These are phyloP conservation scores for Globisporangium heterothallicum DNA, from an alignment of 352 stramenopile genomes.

Conservation along the genomic window DNA sequence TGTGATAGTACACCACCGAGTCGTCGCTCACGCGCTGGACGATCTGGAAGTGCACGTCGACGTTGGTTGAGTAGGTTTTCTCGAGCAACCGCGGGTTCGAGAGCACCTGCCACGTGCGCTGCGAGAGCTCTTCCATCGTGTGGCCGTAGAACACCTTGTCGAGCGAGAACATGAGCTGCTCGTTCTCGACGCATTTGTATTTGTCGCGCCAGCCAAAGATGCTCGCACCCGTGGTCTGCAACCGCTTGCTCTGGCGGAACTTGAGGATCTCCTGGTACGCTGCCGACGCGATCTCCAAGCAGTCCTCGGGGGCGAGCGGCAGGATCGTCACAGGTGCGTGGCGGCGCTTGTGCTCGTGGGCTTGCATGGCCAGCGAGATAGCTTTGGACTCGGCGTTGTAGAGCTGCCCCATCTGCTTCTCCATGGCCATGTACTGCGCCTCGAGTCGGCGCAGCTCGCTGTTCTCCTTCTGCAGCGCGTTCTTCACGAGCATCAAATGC, in stretches of 20 bases:
- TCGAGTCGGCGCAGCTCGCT: constrained; percentile 40
- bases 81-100: constrained; percentile 40
- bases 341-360: constrained; percentile 13
- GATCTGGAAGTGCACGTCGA: constrained; percentile 57
- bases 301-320: constrained; percentile 35
- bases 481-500: constrained; percentile 40
- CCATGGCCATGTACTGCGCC: constrained; percentile 36
- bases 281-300: constrained; percentile 32
- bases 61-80: constrained; percentile 41
- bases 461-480: constrained; percentile 50
- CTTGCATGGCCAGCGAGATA: constrained; percentile 16
- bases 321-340: constrained; percentile 32
- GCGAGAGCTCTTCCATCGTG: constrained; percentile 30
- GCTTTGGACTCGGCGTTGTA: constrained; percentile 34
- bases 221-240: constrained; percentile 45
- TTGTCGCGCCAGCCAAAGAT: constrained; percentile 67
- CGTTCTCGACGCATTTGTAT: constrained; percentile 33
- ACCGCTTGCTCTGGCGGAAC: constrained; percentile 42
- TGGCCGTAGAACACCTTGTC: constrained; percentile 51
- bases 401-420: constrained; percentile 41
- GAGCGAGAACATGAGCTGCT: constrained; percentile 61
- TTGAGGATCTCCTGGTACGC: constrained; percentile 43
- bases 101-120: constrained; percentile 42
- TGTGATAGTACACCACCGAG: constrained; percentile 67
- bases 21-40: constrained; percentile 55